These are phyloP conservation scores for Podosphaera fusca DNA, from an alignment of 2,329 filamentous ascomycete genomes.

Conservation along the genomic window DNA sequence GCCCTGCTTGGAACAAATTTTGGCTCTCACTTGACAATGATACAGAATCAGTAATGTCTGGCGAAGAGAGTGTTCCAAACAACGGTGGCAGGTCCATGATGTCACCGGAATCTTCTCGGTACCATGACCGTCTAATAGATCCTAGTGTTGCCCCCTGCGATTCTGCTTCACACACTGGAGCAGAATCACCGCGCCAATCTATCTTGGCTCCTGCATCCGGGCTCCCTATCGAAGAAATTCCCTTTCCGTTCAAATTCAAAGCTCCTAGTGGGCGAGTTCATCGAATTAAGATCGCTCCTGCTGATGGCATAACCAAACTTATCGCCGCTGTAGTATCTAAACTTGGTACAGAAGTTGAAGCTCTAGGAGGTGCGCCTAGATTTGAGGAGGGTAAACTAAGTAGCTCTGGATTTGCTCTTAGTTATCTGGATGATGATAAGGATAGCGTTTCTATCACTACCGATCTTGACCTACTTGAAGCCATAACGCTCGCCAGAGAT, in stretches of 20 bases:
- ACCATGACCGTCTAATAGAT: constrained; percentile 36
- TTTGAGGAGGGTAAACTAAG: constrained; percentile 62
- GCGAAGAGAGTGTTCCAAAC: constrained; percentile 57
- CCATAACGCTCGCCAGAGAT: constrained; percentile 61
- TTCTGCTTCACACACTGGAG: constrained; percentile 78
- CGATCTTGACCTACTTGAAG: constrained; percentile 77
- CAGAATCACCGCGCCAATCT: constrained; percentile 53
- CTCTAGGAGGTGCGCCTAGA: constrained; percentile 57
- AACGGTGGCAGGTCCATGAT: constrained; percentile 42
- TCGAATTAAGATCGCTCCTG: constrained; percentile 62
- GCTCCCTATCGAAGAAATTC: constrained; percentile 39
- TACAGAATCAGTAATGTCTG: constrained; percentile 89
- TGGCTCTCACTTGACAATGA: constrained; percentile 82
- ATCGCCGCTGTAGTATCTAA: constrained; percentile 60
- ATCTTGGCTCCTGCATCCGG: constrained; percentile 29
- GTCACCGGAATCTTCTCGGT: constrained; percentile 51
- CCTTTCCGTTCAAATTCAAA: constrained; percentile 98
- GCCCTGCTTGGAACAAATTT: constrained; percentile 98
- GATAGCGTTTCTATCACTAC: constrained; percentile 94
- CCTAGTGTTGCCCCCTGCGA: constrained; percentile 84
- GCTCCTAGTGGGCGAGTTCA: constrained; percentile 87
- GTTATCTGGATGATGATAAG: constrained; percentile 90
- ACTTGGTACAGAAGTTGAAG: constrained; percentile 60
- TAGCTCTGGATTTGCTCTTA: constrained; percentile 65
- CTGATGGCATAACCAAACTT: constrained; percentile 59